These are phyloP conservation scores for Peniophora sp. DNA, from an alignment of 1,284 basidiomycete species.

Conservation along the genomic window DNA sequence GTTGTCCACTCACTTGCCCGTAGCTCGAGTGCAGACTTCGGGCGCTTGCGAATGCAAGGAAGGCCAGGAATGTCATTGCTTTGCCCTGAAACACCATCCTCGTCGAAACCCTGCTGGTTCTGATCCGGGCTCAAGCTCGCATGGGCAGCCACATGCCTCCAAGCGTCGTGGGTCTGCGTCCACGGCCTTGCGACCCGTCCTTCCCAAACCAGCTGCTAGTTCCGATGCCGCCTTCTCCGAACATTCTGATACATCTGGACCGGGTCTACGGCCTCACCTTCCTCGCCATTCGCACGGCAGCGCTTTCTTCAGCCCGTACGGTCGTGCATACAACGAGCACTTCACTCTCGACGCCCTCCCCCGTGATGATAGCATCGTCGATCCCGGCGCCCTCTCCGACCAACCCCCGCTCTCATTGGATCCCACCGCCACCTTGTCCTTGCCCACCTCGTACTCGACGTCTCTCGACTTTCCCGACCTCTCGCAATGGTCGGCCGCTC, in stretches of 20 bases:
- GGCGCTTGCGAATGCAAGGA: conserved; percentile 29
- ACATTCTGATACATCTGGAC: not conserved
- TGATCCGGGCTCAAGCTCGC: conserved; percentile 10
- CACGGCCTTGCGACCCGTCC: conserved; percentile 23
- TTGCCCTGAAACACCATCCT: conserved; percentile 3
- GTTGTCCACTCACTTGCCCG: not conserved
- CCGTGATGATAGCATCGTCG: conserved; percentile 4
- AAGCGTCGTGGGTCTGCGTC: conserved; percentile 15
- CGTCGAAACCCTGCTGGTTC: conserved; percentile 4
- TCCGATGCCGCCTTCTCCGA: conserved; percentile 24
- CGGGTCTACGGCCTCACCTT: conserved; percentile 12
- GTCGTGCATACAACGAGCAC: conserved; percentile 45
- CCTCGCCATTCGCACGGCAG: conserved; percentile 28
- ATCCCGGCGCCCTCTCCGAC: conserved; percentile 1
- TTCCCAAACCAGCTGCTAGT: conserved; percentile 17
- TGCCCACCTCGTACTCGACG: not conserved
- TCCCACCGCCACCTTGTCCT: not conserved
- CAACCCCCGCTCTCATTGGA: not conserved
- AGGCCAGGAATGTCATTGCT: conserved; percentile 33
- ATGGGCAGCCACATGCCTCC: conserved; percentile 5
- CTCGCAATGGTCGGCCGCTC: not conserved
- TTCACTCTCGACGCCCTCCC: conserved; percentile 16
- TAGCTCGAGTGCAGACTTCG: not conserved
- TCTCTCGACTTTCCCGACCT: conserved; percentile 1
- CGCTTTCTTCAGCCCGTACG: conserved; percentile 51